Percentiles rank a stretch among this genome's conserved stretches.
phyloP scores from a whole-genome alignment of 164 flowering plant species.

The Saururus chinensis region DNA sequence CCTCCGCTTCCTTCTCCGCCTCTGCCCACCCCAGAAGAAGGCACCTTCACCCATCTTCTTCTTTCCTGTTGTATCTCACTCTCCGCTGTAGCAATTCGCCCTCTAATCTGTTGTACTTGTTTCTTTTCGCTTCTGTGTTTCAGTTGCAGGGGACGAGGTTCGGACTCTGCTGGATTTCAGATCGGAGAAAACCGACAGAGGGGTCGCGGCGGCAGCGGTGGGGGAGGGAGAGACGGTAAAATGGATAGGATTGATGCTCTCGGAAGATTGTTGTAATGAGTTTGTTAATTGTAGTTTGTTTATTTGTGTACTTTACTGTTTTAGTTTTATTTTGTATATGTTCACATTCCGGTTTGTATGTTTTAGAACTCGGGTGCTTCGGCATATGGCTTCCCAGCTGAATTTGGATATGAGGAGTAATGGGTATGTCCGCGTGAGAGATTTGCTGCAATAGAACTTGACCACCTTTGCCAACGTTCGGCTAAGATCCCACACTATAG shows the following conservation, averaged over 20 bases:
- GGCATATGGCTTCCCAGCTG: constrained; percentile 80
- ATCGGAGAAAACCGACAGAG: constrained; percentile 16
- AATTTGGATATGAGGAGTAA: constrained; percentile 67
- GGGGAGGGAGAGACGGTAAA: constrained; percentile 6
- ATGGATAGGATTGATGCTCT: constrained; percentile 29
- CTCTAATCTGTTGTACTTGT: background rate
- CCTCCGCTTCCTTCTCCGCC: background rate
- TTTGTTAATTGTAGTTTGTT: background rate
- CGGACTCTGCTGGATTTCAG: constrained; percentile 6
- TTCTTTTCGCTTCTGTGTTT: background rate
- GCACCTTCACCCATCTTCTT: background rate
- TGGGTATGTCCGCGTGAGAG: constrained; percentile 72
- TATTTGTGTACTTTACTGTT: background rate
- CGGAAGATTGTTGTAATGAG: constrained; percentile 14
- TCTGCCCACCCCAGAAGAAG: background rate
- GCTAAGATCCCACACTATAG: constrained; percentile 53
- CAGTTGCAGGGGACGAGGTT: constrained; percentile 16
- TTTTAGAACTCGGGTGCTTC: constrained; percentile 63
- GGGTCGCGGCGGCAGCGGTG: constrained; percentile 22
- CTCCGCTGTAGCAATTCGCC: background rate
- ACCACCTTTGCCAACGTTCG: constrained; percentile 67
- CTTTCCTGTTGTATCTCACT: background rate
- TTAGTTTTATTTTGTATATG: background rate
- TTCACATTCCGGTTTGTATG: background rate
- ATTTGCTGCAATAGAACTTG: constrained; percentile 60